These are phyloP conservation scores for Discostella stelligeroides DNA, from an alignment of 108 stramenopile species.

Conservation along the genomic window DNA sequence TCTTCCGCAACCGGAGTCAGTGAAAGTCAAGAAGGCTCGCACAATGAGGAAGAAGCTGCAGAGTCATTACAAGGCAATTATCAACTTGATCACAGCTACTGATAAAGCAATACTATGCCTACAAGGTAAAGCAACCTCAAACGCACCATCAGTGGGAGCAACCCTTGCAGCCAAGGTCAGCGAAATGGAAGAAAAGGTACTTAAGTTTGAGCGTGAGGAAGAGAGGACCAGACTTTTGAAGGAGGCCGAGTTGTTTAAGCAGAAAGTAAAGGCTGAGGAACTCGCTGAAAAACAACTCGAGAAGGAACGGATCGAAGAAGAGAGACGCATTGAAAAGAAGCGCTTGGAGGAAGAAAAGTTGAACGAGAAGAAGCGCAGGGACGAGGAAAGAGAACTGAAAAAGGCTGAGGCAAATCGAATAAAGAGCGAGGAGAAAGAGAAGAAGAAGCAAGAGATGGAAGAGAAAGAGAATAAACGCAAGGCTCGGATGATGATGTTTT, in stretches of 20 bases:
- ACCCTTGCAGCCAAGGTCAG: conserved; percentile 56
- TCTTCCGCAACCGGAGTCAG: conserved; percentile 41
- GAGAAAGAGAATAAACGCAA: conserved; percentile 66
- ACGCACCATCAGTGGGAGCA: no score
- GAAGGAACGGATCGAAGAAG: conserved; percentile 27
- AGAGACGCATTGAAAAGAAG: conserved; percentile 41
- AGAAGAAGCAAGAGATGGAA: conserved; percentile 54
- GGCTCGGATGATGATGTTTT: conserved; percentile 67
- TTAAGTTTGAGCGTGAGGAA: conserved; percentile 80
- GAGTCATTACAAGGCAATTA: conserved; percentile 51
- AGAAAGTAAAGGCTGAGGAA: conserved; percentile 38
- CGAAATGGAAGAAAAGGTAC: conserved; percentile 76
- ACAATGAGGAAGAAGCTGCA: conserved; percentile 61
- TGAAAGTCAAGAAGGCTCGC: conserved; percentile 67
- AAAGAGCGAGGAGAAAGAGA: conserved; percentile 50
- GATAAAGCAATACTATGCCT: no score
- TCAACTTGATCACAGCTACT: conserved; percentile 55
- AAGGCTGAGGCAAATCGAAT: conserved; percentile 44
- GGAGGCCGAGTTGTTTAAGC: conserved; percentile 46
- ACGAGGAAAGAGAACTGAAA: conserved; percentile 46
- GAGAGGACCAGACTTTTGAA: conserved; percentile 61
- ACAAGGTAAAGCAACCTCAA: no score
- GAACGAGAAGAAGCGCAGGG: conserved; percentile 31
- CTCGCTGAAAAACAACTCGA: conserved; percentile 45
- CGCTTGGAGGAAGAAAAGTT: conserved; percentile 53